Evolutionary conservation across 225 moss, liverwort and hornwort genomes (phyloP), one percentile per base, ranked within the genome.

Genomic region (Climacium dendroides): DNA sequence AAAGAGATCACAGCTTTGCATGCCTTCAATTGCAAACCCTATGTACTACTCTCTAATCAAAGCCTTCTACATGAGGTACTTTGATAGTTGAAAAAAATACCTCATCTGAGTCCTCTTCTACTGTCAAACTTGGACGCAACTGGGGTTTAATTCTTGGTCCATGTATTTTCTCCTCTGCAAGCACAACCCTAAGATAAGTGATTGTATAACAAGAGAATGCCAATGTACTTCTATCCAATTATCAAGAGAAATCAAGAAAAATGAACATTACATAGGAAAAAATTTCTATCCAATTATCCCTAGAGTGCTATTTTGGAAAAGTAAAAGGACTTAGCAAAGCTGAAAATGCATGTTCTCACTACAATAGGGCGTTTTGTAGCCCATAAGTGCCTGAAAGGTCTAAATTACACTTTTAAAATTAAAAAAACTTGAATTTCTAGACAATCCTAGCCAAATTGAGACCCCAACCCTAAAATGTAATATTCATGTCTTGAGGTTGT

Each of bases 61-160:
- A 35, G 16, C 55, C 12, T 39, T 75, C 26, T 52, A 78, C 22
- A 79, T 45, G 14, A 83, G 15, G 5, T 48, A 61, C 50, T 57
- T 59, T 53, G 9, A 71, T 28, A 83, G 39, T 84, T 34, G 32
- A 60, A 76, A 88, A 69, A n/a, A 20, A 81, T 93, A 94, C 94
- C 94, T 91, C 91, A n/a, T 91, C 57, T 32, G 88, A 91, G 65
- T 91, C 91, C 84, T 94, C 94, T 53, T 90, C 90, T 65, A 93
- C 72, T 20, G 91, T 93, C 66, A 91, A 82, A 78, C 86, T 86
- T 82, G 91, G 89, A 71, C 84, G 89, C 85, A 94, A 74, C 39
- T 82, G 90, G 34, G 94, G 92, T 87, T 85, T 94, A 26, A 84
- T 65, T 69, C 83, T 53, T 10, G 88, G 91, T 41, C 59, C 83